A percentile compares a stretch with the other conserved stretches of the same genome.
These are phyloP conservation scores for Glonium stellatum DNA, from an alignment of 495 filamentous ascomycete species.

Conservation along the genomic window DNA sequence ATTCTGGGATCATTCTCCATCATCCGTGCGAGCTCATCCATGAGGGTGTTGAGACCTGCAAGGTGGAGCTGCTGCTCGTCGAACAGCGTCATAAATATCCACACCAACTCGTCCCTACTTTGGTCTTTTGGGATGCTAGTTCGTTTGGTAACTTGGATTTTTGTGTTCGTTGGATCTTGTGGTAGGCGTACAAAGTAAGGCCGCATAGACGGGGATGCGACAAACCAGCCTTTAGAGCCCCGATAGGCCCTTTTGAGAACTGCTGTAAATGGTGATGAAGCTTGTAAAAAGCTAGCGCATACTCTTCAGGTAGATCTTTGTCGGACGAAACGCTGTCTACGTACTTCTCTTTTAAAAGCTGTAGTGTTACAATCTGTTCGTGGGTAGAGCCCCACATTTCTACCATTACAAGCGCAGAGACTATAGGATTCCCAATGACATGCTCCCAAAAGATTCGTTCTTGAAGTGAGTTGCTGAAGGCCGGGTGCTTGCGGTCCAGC, in stretches of 20 bases:
- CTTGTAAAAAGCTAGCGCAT: constrained; percentile 31
- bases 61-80: constrained; percentile 31
- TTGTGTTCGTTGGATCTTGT: constrained; percentile 13
- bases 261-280: constrained; percentile 36
- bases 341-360: constrained; percentile 31
- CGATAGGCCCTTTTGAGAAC: constrained; percentile 24
- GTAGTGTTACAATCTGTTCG: constrained; percentile 32
- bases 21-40: constrained; percentile 45
- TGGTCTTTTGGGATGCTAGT: constrained; percentile 12
- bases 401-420: constrained; percentile 23
- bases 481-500: constrained; percentile 30
- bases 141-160: constrained; percentile 5
- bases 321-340: constrained; percentile 25
- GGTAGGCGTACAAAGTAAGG: constrained; percentile 25
- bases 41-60: constrained; percentile 29
- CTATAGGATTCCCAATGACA: constrained; percentile 30
- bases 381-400: constrained; percentile 31
- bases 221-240: background rate
- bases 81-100: constrained; percentile 33
- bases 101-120: constrained; percentile 29
- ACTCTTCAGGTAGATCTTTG: constrained; percentile 37
- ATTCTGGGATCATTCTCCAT: constrained; percentile 35
- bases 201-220: constrained; percentile 35
- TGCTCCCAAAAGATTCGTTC: constrained; percentile 34
- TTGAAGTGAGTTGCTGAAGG: constrained; percentile 14